Percentiles rank a stretch among this genome's conserved stretches.
Conservation (phyloP, 2,329 filamentous ascomycete genomes). For the Fusarium sp. region DNA sequence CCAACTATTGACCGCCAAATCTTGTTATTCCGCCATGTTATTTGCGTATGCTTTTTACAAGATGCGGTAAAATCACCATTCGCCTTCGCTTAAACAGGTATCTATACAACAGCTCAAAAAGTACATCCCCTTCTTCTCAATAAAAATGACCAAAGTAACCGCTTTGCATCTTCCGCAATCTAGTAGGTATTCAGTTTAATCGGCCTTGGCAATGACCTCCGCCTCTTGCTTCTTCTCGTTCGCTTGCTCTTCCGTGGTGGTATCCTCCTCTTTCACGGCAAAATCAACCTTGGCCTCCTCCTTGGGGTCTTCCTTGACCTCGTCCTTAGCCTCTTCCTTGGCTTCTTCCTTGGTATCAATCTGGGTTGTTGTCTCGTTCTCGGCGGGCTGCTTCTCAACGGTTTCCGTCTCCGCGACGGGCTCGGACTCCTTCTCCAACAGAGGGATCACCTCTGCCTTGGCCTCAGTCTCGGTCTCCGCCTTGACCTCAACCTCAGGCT, state of each 20-base stretch:
- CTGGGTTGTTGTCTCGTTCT: slow-evolving; percentile 12
- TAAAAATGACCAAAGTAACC: slow-evolving; percentile 26
- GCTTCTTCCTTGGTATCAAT: slow-evolving; percentile 19
- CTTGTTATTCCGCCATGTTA: slow-evolving; percentile 15
- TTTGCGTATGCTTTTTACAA: slow-evolving; percentile 27
- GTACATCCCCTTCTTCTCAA: slow-evolving; percentile 34
- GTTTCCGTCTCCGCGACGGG: slow-evolving; percentile 6
- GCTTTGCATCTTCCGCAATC: slow-evolving; percentile 32
- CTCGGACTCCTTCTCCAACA: slow-evolving; percentile 25
- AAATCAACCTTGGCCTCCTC: background rate
- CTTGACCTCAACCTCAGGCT: slow-evolving; percentile 16
- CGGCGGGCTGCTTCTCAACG: slow-evolving; percentile 2
- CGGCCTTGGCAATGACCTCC: slow-evolving; percentile 18
- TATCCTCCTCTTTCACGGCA: slow-evolving; percentile 27
- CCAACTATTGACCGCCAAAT: slow-evolving; percentile 20
- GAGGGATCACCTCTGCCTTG: slow-evolving; percentile 17
- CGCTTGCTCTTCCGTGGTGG: slow-evolving; percentile 8
- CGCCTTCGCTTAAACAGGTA: slow-evolving; percentile 49
- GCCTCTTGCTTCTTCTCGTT: slow-evolving; percentile 22
- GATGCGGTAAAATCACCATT: slow-evolving; percentile 45
- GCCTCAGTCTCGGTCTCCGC: slow-evolving; percentile 4
- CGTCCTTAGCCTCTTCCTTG: background rate
- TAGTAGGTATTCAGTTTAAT: slow-evolving; percentile 26
- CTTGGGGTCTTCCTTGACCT: slow-evolving; percentile 24
- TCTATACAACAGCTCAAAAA: slow-evolving; percentile 44